Evolutionary conservation across 192 early-diverging fungal genomes (phyloP), one percentile per base, ranked within the genome.

Genomic region (Chytriomyces sp.): DNA sequence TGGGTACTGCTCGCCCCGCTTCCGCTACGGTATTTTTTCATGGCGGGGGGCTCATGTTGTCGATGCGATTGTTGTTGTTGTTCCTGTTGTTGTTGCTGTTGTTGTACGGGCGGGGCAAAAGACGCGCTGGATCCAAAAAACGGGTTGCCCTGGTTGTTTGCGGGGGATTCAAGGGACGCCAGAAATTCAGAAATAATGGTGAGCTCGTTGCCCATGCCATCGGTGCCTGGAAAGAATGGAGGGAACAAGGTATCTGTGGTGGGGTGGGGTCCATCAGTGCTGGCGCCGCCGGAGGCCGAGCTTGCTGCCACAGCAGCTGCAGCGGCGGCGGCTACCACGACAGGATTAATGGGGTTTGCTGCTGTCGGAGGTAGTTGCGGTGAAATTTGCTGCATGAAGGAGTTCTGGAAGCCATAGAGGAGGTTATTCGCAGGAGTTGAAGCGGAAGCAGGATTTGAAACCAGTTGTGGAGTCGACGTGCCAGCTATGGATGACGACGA

Each of bases 161-260:
- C 39, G 4, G 70, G 44, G 10, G 72, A 56, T 26, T 76, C 76
- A 41, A 76, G 64, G 0, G 72, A 74, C 34, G 76, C 64, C 32
- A 86, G 75, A 59, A 81, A 85, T 52, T 85, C 82, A 19, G 80
- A 89, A 57, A 94, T 83, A 10, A 93, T 89, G 1, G 91, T 88
- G 56, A 92, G 90, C 63, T 94, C 93, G 77, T 93, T 86, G 22
- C 91, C 93, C 86, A 87, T 89, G 53, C 86, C 83, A 44, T 90
- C 91, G n/a, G 28, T 32, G 76, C 82, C 86, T 2, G 91, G 90
- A 84, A 93, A 93, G 1, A 89, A 84, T n/a, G 89, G 75, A 19
- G 91, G 90, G 41, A 85, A 85, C 4, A 75, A 67, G 44, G 44
- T n/a, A 49, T 49, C 44, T 49, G 14, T 22, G 22, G 14, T 14